Percentiles rank a stretch among this genome's conserved stretches.
These are phyloP conservation scores for Clarireedia monteithiana DNA, from an alignment of 2,329 filamentous ascomycete genomes.

Conservation along the genomic window DNA sequence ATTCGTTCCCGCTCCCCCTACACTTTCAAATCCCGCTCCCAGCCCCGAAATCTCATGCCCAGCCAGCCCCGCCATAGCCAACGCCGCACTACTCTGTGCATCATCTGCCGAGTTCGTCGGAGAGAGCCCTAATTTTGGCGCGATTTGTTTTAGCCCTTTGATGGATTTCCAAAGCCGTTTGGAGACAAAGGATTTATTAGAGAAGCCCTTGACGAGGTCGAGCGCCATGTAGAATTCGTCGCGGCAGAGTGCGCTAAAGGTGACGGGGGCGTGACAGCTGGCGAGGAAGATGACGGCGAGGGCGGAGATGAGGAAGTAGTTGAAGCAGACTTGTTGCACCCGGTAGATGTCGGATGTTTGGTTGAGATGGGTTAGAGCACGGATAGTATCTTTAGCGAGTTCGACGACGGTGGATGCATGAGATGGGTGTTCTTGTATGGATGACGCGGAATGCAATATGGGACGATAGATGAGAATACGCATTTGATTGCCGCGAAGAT, in stretches of 20 bases:
- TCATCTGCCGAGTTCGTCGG: slow-evolving; percentile 31
- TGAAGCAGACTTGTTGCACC: slow-evolving; percentile 67
- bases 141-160: slow-evolving; percentile 60
- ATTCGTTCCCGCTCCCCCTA: slow-evolving; percentile 11
- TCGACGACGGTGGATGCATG: slow-evolving; percentile 70
- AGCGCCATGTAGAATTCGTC: slow-evolving; percentile 75
- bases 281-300: slow-evolving; percentile 57
- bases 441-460: slow-evolving; percentile 74
- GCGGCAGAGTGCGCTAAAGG: slow-evolving; percentile 60
- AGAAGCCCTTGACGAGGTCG: slow-evolving; percentile 65
- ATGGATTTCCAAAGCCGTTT: slow-evolving; percentile 65
- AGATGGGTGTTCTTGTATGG: slow-evolving; percentile 67
- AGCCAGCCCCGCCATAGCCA: slow-evolving; percentile 49
- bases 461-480: slow-evolving; percentile 84
- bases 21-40: slow-evolving; percentile 10
- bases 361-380: slow-evolving; percentile 62
- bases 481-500: slow-evolving; percentile 82
- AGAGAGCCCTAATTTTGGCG: slow-evolving; percentile 52
- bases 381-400: slow-evolving; percentile 69
- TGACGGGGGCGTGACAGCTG: slow-evolving; percentile 64
- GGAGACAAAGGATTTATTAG: slow-evolving; percentile 62
- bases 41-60: slow-evolving; percentile 27
- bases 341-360: slow-evolving; percentile 65
- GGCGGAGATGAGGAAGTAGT: slow-evolving; percentile 54
- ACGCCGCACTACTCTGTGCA: slow-evolving; percentile 42